phyloP scores from a whole-genome alignment of 306 rosid genomes.

The Alnus rubra region DNA sequence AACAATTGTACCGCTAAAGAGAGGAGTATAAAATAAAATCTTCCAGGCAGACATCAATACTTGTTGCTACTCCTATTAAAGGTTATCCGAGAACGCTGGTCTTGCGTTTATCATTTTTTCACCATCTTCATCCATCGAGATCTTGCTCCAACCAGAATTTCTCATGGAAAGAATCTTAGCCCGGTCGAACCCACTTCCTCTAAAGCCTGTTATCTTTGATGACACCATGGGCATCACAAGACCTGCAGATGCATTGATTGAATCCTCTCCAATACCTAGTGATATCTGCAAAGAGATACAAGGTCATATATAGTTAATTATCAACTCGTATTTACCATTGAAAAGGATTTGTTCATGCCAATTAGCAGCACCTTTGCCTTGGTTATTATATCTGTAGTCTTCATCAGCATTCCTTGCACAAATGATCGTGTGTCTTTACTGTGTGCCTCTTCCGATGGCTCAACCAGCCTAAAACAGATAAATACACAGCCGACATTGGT shows the following conservation, averaged over 20 bases:
- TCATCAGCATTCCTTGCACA: conserved; percentile 58
- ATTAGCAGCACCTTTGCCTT: conserved; percentile 75
- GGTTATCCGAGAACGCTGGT: conserved; percentile 37
- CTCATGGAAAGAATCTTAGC: conserved; percentile 61
- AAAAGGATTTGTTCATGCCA: conserved; percentile 9
- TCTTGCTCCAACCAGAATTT: conserved; percentile 62
- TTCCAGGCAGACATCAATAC: conserved; percentile 19
- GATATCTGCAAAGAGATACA: conserved; percentile 57
- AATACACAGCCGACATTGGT: conserved; percentile 15
- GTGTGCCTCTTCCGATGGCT: conserved; percentile 59
- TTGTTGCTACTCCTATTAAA: conserved; percentile 41
- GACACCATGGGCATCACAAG: conserved; percentile 99
- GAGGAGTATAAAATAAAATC: not conserved
- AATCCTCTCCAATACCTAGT: conserved; percentile 88
- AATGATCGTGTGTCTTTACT: conserved; percentile 53
- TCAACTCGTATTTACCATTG: conserved; percentile 1
- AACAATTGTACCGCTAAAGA: conserved; percentile 5
- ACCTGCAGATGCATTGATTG: conserved; percentile 83
- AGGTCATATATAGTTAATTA: conserved; percentile 10
- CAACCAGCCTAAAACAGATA: conserved; percentile 46
- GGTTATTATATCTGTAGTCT: conserved; percentile 46
- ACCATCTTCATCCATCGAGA: conserved; percentile 64
- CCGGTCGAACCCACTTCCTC: conserved; percentile 76
- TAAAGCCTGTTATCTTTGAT: conserved; percentile 87
- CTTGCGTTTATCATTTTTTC: conserved; percentile 43